phyloP scores from a whole-genome alignment of 1,139 yeast species.

The Yarrowia galli region DNA sequence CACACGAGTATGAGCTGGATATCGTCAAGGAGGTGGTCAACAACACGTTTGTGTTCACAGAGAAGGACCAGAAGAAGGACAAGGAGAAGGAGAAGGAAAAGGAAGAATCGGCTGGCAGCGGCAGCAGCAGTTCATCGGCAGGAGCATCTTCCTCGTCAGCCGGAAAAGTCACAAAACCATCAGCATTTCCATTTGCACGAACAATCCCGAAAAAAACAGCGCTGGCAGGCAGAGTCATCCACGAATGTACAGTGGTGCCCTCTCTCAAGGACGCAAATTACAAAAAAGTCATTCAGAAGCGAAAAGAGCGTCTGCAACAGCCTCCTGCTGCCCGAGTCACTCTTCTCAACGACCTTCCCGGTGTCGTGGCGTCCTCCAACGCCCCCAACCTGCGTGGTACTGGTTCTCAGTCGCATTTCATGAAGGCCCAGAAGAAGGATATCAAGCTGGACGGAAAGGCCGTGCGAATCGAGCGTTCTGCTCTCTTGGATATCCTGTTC shows the following conservation, averaged over 20 bases:
- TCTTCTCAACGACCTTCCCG: constrained; percentile 81
- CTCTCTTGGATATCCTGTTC: constrained; percentile 85
- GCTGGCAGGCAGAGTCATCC: constrained; percentile 84
- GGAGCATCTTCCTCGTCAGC: constrained; percentile 39
- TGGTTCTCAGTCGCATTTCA: constrained; percentile 46
- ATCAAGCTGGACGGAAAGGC: constrained; percentile 76
- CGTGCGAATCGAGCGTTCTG: constrained; percentile 92
- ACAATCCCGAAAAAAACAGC: constrained; percentile 68
- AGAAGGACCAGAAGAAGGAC: constrained; percentile 75
- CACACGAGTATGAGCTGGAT: constrained; percentile 82
- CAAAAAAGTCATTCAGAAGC: constrained; percentile 60
- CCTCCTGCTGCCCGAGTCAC: constrained; percentile 75
- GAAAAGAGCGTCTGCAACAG: constrained; percentile 57
- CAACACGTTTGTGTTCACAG: constrained; percentile 90
- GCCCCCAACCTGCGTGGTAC: constrained; percentile 72
- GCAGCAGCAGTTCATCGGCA: background rate
- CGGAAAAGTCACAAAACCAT: constrained; percentile 48
- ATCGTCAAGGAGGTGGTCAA: constrained; percentile 76
- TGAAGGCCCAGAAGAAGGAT: constrained; percentile 50
- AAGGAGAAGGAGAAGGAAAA: constrained; percentile 39
- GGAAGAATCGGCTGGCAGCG: constrained; percentile 22
- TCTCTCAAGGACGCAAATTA: constrained; percentile 75
- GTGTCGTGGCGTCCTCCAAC: constrained; percentile 77
- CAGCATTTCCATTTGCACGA: constrained; percentile 44
- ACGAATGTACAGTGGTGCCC: constrained; percentile 90